Conservation (phyloP, 2,329 filamentous ascomycete genomes). For the Trichoderma arundinaceum region DNA sequence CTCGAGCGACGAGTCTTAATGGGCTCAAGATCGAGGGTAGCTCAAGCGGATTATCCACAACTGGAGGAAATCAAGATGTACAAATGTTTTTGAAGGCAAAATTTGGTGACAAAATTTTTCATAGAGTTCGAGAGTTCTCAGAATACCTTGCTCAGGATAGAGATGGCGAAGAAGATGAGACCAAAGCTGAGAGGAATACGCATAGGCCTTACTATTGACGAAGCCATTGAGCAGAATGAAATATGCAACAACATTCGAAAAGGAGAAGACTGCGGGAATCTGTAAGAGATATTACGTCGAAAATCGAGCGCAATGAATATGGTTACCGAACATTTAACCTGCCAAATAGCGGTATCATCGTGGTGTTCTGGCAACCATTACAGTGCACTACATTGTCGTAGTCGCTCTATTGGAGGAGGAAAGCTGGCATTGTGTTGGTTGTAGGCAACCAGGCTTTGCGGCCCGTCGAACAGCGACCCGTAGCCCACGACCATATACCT, state of each 20-base stretch:
- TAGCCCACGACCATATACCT: no score
- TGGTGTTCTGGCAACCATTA: neutral
- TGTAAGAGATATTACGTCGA: no score
- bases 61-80: slow-evolving; percentile 17
- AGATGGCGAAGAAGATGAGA: neutral
- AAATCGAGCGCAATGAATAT: neutral
- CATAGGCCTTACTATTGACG: neutral
- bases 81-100: slow-evolving; percentile 3
- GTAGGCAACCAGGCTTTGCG: no score
- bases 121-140: slow-evolving; percentile 1
- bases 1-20: slow-evolving; percentile 32
- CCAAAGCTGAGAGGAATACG: neutral
- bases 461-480: no score
- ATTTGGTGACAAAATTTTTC: slow-evolving; percentile 10
- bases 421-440: no score
- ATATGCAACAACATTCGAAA: neutral
- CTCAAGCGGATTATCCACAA: slow-evolving; percentile 16
- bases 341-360: neutral
- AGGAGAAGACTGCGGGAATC: neutral
- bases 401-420: no score
- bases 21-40: slow-evolving; percentile 35
- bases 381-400: neutral
- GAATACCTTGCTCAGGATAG: neutral
- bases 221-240: neutral
- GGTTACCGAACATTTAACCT: no score